Conservation (phyloP, 768 basidiomycete genomes). For the Psilocybe tampanensis region DNA sequence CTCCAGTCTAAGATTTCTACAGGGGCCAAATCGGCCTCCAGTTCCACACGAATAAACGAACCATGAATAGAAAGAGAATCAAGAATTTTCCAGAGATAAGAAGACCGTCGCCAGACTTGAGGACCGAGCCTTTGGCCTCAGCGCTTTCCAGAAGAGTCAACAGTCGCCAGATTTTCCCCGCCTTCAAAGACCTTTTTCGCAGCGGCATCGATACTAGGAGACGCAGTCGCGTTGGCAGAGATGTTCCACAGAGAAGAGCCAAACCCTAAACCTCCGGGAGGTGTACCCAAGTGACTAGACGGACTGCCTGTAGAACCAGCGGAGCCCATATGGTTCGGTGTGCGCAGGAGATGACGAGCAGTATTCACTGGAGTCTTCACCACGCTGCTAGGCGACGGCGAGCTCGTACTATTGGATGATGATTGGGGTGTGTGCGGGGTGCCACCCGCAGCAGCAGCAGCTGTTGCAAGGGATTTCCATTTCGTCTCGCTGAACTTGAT, state of each 20-base stretch:
- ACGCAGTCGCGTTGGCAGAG: slow-evolving; percentile 6
- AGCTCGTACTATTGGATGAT: slow-evolving; percentile 1
- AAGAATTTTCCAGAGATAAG: background rate
- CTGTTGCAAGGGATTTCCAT: slow-evolving; percentile 29
- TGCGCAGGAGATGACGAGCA: slow-evolving; percentile 1
- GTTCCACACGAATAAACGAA: no score
- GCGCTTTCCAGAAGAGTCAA: background rate
- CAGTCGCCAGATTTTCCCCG: slow-evolving; percentile 5
- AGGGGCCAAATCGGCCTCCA: no score
- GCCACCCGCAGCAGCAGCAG: slow-evolving; percentile 3
- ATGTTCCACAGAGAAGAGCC: slow-evolving; percentile 13
- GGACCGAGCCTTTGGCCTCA: background rate
- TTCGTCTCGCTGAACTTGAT: slow-evolving; percentile 44
- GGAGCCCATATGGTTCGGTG: slow-evolving; percentile 8
- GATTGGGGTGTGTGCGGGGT: slow-evolving; percentile 7
- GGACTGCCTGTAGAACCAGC: slow-evolving; percentile 1
- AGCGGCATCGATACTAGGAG: slow-evolving; percentile 12
- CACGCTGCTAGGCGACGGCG: slow-evolving; percentile 3
- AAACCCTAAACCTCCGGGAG: slow-evolving; percentile 9
- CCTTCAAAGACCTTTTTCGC: slow-evolving; percentile 9
- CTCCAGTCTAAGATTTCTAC: no score
- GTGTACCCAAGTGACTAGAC: slow-evolving; percentile 7
- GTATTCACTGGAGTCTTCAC: slow-evolving; percentile 3
- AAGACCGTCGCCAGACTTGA: background rate
- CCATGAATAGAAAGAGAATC: no score